These are phyloP conservation scores for Chrysanthemum makinoi DNA, from an alignment of 129 eudicot species.

Conservation along the genomic window DNA sequence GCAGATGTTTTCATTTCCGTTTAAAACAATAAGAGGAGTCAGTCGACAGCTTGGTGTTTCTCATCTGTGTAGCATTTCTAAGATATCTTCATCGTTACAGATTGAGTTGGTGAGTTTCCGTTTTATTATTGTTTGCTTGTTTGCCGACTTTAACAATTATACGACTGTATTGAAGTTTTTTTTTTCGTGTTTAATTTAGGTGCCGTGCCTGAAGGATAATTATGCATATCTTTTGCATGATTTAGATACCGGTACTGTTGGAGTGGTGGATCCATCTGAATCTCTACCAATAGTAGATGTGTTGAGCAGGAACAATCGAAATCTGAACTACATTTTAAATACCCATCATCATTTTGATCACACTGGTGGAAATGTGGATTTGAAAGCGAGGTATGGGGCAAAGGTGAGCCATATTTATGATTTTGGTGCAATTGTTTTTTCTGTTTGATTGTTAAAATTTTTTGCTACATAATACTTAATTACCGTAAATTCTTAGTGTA, in stretches of 20 bases:
- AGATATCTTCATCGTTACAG: constrained; percentile 68
- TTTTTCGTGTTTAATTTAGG: constrained; percentile 35
- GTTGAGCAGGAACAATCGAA: constrained; percentile 63
- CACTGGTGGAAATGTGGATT: constrained; percentile 90
- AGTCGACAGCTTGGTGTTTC: constrained; percentile 75
- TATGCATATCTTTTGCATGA: constrained; percentile 87
- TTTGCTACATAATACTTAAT: constrained; percentile 3
- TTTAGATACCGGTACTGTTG: constrained; percentile 91
- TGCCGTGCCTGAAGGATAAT: constrained; percentile 86
- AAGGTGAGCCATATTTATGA: constrained; percentile 57
- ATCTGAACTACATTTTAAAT: constrained; percentile 77
- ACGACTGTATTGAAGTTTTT: background rate
- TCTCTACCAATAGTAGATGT: constrained; percentile 81
- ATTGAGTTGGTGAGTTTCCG: constrained; percentile 68
- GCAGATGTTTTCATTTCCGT: constrained; percentile 69
- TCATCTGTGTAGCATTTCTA: constrained; percentile 63
- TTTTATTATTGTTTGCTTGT: background rate
- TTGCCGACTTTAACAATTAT: constrained; percentile 11
- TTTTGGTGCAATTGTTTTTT: background rate
- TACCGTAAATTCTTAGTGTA: background rate
- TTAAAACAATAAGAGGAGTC: constrained; percentile 74
- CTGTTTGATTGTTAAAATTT: background rate
- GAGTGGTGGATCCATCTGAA: constrained; percentile 97
- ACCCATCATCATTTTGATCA: constrained; percentile 97
- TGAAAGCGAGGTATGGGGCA: constrained; percentile 93